These are phyloP conservation scores for Ceratocystis smalleyi DNA, from an alignment of 2,329 filamentous ascomycete genomes.

Conservation along the genomic window DNA sequence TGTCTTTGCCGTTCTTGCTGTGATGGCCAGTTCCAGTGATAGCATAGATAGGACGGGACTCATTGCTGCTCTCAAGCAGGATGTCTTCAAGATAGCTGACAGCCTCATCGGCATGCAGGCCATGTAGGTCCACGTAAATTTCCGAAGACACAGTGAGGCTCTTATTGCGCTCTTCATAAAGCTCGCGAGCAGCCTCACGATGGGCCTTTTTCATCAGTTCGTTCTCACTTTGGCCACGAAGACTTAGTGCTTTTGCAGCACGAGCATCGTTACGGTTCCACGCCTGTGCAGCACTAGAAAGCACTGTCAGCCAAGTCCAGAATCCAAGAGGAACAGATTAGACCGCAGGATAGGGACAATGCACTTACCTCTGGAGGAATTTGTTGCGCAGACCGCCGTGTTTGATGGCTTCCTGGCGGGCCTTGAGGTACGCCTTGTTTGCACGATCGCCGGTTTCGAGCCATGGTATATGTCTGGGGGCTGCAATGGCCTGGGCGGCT, in stretches of 20 bases:
- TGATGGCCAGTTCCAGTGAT: slow-evolving; percentile 96
- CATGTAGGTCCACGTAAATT: slow-evolving; percentile 89
- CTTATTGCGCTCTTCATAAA: slow-evolving; percentile 89
- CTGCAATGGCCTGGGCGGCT: slow-evolving; percentile 67
- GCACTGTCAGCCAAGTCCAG: neutral
- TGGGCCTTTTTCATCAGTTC: slow-evolving; percentile 95
- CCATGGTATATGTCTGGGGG: slow-evolving; percentile 90
- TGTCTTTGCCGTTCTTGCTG: slow-evolving; percentile 97
- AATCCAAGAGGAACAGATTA: neutral
- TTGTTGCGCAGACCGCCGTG: slow-evolving; percentile 94
- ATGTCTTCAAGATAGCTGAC: slow-evolving; percentile 85
- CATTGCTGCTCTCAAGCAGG: slow-evolving; percentile 63
- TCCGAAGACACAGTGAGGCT: slow-evolving; percentile 46
- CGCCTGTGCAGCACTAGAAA: slow-evolving; percentile 70
- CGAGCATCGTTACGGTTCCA: slow-evolving; percentile 97
- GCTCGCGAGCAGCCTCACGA: slow-evolving; percentile 74
- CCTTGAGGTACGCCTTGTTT: slow-evolving; percentile 90
- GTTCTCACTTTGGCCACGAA: slow-evolving; percentile 92
- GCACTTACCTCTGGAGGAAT: slow-evolving; percentile 74
- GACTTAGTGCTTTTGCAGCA: slow-evolving; percentile 83
- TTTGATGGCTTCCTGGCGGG: slow-evolving; percentile 88
- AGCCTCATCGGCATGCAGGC: slow-evolving; percentile 95
- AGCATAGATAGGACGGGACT: slow-evolving; percentile 68
- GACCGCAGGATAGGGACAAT: neutral
- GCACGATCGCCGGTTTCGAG: slow-evolving; percentile 80